Percentiles rank a stretch among this genome's conserved stretches.
These are phyloP conservation scores for Scopulariopsis brevicaulis DNA, from an alignment of 2,329 filamentous ascomycete species.

Conservation along the genomic window DNA sequence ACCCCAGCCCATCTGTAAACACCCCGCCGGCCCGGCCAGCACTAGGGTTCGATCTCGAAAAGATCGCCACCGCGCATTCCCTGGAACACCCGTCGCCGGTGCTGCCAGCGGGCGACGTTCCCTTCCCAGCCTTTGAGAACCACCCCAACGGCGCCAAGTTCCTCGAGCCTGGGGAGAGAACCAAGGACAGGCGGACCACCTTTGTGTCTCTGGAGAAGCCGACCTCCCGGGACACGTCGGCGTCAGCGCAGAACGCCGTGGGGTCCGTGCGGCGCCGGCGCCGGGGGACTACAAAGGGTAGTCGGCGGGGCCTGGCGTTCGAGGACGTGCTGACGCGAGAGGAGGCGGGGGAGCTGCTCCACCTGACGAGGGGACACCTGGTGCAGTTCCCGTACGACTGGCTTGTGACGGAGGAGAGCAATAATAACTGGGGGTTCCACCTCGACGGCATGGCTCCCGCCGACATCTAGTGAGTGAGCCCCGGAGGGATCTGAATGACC, in stretches of 20 bases:
- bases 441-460: conserved; percentile 92
- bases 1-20: not conserved
- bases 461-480: conserved; percentile 77
- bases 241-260: conserved; percentile 18
- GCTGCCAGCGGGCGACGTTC: conserved; percentile 27
- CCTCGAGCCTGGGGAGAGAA: conserved; percentile 22
- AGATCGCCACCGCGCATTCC: conserved; percentile 9
- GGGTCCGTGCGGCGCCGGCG: conserved; percentile 50
- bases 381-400: conserved; percentile 95
- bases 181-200: conserved; percentile 38
- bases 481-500: not conserved
- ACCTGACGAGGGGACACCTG: conserved; percentile 74
- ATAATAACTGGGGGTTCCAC: conserved; percentile 93
- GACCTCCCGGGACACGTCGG: conserved; percentile 20
- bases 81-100: conserved; percentile 28
- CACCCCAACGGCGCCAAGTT: conserved; percentile 13
- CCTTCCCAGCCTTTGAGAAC: conserved; percentile 36
- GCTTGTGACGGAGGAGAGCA: conserved; percentile 81
- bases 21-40: not conserved
- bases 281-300: conserved; percentile 59
- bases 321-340: conserved; percentile 68
- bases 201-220: conserved; percentile 43
- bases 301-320: conserved; percentile 48
- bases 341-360: conserved; percentile 73
- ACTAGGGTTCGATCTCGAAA: conserved; percentile 14